phyloP scores from a whole-genome alignment of 202 grass and related monocot genomes.

The Setaria viridis region DNA sequence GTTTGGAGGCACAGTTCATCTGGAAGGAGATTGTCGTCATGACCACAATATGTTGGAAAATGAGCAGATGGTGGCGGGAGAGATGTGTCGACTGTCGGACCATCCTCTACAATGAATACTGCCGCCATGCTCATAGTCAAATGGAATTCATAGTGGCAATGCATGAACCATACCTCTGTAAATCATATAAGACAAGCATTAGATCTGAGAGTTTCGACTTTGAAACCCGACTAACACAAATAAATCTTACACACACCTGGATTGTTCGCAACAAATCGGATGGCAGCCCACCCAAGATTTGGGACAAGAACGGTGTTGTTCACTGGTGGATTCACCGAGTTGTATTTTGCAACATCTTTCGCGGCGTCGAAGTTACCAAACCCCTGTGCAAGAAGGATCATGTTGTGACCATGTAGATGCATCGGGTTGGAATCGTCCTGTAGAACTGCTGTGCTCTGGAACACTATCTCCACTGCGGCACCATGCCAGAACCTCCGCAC shows the following conservation, averaged over 20 bases:
- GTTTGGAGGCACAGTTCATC: background rate
- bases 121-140: background rate
- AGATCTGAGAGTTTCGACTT: too few species aligned
- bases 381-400: slow-evolving; percentile 60
- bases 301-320: slow-evolving; percentile 55
- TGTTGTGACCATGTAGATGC: slow-evolving; percentile 60
- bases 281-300: too few species aligned
- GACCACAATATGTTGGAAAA: slow-evolving; percentile 20
- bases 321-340: slow-evolving; percentile 46
- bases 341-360: slow-evolving; percentile 36
- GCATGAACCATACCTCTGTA: slow-evolving; percentile 42
- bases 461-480: too few species aligned
- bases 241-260: too few species aligned
- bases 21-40: background rate
- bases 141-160: slow-evolving; percentile 57
- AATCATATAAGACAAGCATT: too few species aligned
- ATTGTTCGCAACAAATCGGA: too few species aligned
- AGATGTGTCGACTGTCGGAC: background rate
- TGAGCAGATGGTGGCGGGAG: background rate
- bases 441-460: background rate
- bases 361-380: slow-evolving; percentile 42
- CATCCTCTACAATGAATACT: slow-evolving; percentile 27
- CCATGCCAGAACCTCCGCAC: too few species aligned
- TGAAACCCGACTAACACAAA: too few species aligned
- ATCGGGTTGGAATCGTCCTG: slow-evolving; percentile 56